Conservation (phyloP, 768 basidiomycete genomes). For the Russula virescens region DNA sequence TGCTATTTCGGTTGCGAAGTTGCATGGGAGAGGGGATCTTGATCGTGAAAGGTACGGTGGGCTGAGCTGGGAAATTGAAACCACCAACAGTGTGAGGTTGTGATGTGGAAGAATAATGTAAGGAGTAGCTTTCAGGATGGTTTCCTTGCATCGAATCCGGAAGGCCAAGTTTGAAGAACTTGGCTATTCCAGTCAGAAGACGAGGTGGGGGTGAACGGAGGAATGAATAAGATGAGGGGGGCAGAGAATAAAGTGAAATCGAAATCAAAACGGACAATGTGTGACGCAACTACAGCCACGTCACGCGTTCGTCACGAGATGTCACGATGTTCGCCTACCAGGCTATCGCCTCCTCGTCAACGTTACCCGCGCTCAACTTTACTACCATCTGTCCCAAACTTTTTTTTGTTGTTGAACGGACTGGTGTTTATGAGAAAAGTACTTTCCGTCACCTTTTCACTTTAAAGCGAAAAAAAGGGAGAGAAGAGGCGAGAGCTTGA, state of each 20-base stretch:
- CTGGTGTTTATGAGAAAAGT: neutral
- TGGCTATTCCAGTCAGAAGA: neutral
- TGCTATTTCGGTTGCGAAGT: slow-evolving; percentile 22
- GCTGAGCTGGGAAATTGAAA: slow-evolving; percentile 22
- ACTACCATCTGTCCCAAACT: neutral
- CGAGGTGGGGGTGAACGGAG: neutral
- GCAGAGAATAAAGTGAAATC: slow-evolving; percentile 9
- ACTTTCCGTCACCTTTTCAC: slow-evolving; percentile 1
- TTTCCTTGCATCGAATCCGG: slow-evolving; percentile 20
- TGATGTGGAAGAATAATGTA: slow-evolving; percentile 5
- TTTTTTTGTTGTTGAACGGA: slow-evolving; percentile 11
- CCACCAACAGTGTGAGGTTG: slow-evolving; percentile 18
- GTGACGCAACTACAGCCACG: slow-evolving; percentile 17
- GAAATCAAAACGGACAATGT: slow-evolving; percentile 13
- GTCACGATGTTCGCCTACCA: slow-evolving; percentile 8
- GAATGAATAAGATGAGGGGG: neutral
- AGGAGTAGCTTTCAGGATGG: slow-evolving; percentile 16
- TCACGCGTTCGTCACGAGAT: slow-evolving; percentile 20
- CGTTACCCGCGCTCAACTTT: slow-evolving; percentile 6
- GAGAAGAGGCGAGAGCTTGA: neutral
- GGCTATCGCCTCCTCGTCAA: slow-evolving; percentile 17
- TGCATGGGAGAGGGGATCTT: slow-evolving; percentile 23
- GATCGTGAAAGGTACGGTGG: slow-evolving; percentile 17
- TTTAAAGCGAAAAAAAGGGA: slow-evolving; percentile 7
- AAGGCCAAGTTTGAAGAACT: slow-evolving; percentile 3